Conservation (phyloP, 352 stramenopile genomes). For the Globisporangium megalacanthum region DNA sequence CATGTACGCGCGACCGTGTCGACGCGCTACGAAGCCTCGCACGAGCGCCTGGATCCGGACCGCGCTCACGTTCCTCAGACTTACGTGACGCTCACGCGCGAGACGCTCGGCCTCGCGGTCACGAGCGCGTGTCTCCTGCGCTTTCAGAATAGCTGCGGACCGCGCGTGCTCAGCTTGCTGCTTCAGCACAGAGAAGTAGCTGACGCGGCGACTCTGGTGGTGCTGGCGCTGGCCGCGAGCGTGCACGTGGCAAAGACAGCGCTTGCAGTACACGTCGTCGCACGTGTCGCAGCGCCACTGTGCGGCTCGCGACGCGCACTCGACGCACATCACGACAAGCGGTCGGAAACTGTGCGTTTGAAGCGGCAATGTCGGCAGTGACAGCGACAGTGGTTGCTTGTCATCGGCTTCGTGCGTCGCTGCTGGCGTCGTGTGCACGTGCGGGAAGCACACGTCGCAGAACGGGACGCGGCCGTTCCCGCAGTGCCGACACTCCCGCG, state of each 20-base stretch:
- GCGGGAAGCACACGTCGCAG: constrained; percentile 60
- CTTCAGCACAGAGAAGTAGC: constrained; percentile 61
- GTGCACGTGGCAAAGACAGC: constrained; percentile 49
- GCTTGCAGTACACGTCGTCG: constrained; percentile 63
- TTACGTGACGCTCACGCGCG: constrained; percentile 15
- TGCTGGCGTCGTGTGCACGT: constrained; percentile 28
- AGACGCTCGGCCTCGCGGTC: constrained; percentile 19
- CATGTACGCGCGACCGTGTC: constrained; percentile 40
- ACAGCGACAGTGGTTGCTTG: not conserved
- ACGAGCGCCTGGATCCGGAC: constrained; percentile 37
- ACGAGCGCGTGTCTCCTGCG: constrained; percentile 23
- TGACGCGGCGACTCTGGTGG: constrained; percentile 49
- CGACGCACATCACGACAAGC: constrained; percentile 61
- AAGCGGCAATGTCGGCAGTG: not conserved
- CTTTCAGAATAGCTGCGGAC: constrained; percentile 22
- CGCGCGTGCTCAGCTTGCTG: constrained; percentile 41
- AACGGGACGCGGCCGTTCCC: constrained; percentile 59
- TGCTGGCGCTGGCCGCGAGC: constrained; percentile 52
- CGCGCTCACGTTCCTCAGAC: constrained; percentile 22
- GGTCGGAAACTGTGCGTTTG: constrained; percentile 30
- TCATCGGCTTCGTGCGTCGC: not conserved
- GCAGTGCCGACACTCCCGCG: constrained; percentile 57
- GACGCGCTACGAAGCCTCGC: constrained; percentile 27
- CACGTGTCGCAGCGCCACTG: constrained; percentile 67
- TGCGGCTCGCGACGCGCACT: constrained; percentile 46